Evolutionary conservation across 805 yeast genomes (phyloP), one percentile per base, ranked within the genome.

Genomic region (Yamadazyma takamatsuzukensis): DNA sequence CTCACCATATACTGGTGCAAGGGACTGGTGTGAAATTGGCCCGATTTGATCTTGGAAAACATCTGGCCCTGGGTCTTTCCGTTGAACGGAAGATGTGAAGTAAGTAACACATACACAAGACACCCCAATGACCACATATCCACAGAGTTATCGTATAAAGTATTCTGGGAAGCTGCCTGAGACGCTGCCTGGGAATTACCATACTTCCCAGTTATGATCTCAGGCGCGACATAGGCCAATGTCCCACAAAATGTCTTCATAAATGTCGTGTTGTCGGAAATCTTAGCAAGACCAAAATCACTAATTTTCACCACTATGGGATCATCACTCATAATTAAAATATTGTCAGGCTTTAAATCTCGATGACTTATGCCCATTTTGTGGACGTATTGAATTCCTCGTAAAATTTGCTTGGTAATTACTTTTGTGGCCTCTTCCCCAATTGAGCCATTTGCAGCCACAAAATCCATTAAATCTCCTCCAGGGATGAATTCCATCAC

Each of bases 41-140:
- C 97, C 10, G 70, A 59, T 33, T 74, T 70, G 29, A 93, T 89
- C 47, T 83, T 82, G 37, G 72, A 72, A 58, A 85, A 85, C 48
- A 93, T 64, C 40, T 84, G 83, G 11, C 84, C 89, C 49, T 90
- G 97, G 0, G 96, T 86, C 32, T 80, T 73, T 1, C 97, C 97
- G 54, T 90, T 87, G 55, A 93, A 93, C 6, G 99, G 99, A 40
- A 90, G 65, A 68, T 87, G 96, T 0, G 93, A 90, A 0, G 98
- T 90, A 33, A 93, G 58, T 15, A 90, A 78, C 4, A 93, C 98
- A 61, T 88, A 93, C 1, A 88, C 82, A 17, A 93, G 62, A 57
- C 99, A 93, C 0, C 98, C 99, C 36, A 93, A 70, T 2, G 97
- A 87, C 99, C 99, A 93, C 74, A 93, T 86, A 55, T 93, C 99